These are phyloP conservation scores for Cairneyella variabilis DNA, from an alignment of 495 filamentous ascomycete genomes.

Conservation along the genomic window DNA sequence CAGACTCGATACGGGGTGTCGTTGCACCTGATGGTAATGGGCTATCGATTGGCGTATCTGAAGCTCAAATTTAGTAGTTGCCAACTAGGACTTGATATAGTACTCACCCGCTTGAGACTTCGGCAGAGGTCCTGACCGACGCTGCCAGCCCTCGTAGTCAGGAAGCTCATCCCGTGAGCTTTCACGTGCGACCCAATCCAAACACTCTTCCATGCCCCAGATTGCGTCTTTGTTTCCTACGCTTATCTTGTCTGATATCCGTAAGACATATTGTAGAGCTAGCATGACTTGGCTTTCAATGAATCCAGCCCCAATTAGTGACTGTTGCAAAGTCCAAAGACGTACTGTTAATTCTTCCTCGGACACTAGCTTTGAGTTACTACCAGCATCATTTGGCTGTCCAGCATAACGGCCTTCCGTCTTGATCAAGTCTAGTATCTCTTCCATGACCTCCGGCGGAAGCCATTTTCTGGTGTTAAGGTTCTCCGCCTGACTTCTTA, in stretches of 20 bases:
- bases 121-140: conserved; percentile 5
- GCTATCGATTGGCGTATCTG: conserved; percentile 42
- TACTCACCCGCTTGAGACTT: conserved; percentile 21
- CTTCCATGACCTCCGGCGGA: conserved; percentile 70
- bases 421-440: conserved; percentile 59
- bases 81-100: not conserved
- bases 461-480: conserved; percentile 75
- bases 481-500: conserved; percentile 67
- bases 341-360: conserved; percentile 73
- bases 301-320: conserved; percentile 65
- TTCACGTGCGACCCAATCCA: conserved; percentile 81
- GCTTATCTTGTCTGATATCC: conserved; percentile 48
- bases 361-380: conserved; percentile 38
- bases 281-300: conserved; percentile 56
- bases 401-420: conserved; percentile 45
- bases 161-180: conserved; percentile 64
- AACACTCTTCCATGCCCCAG: conserved; percentile 81
- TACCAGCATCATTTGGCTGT: conserved; percentile 37
- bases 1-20: conserved; percentile 39
- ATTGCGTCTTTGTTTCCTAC: conserved; percentile 57
- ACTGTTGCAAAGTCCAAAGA: conserved; percentile 76
- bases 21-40: conserved; percentile 43
- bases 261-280: conserved; percentile 61
- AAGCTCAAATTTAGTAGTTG: not conserved
- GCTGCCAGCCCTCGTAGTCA: conserved; percentile 51